A percentile compares a stretch with the other conserved stretches of the same genome.
Evolutionary conservation across 176 grass and related monocot species (phyloP).

Genomic region (Oryza brachyantha): DNA sequence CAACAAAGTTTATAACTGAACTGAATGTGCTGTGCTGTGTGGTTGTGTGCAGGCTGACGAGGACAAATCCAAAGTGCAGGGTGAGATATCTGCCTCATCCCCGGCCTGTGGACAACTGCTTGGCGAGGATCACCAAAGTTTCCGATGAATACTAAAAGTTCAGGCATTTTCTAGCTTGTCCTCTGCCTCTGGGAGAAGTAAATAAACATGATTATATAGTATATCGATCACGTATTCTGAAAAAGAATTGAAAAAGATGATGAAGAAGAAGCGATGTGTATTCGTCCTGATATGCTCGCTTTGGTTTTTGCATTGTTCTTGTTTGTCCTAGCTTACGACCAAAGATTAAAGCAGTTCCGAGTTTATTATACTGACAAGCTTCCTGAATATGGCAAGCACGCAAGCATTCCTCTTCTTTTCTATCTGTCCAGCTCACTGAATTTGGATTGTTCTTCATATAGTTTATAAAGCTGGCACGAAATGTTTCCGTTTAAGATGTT

Average conservation of each 20-base stretch:
- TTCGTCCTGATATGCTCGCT: not conserved
- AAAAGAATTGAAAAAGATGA: too few relatives aligned
- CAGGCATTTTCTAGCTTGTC: not conserved
- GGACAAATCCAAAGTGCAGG: conserved; percentile 48
- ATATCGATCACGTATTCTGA: not conserved
- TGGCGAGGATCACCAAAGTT: conserved; percentile 61
- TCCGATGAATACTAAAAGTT: not conserved
- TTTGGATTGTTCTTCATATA: not conserved
- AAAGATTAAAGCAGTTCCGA: not conserved
- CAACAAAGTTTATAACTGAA: not conserved
- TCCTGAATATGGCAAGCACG: not conserved
- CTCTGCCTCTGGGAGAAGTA: not conserved
- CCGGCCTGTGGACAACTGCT: conserved; percentile 73
- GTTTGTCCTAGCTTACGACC: not conserved
- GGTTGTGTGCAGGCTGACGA: conserved; percentile 48
- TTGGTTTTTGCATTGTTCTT: not conserved
- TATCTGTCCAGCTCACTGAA: not conserved
- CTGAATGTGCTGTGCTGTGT: not conserved
- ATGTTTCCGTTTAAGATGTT: not conserved
- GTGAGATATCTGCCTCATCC: conserved; percentile 68
- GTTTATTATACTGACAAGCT: not conserved
- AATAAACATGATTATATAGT: not conserved
- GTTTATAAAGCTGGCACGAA: not conserved
- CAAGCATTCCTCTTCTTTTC: not conserved
- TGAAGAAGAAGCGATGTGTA: not conserved